These are phyloP conservation scores for Novymonas esmeraldas DNA, from an alignment of 208 protist genomes.

Conservation along the genomic window DNA sequence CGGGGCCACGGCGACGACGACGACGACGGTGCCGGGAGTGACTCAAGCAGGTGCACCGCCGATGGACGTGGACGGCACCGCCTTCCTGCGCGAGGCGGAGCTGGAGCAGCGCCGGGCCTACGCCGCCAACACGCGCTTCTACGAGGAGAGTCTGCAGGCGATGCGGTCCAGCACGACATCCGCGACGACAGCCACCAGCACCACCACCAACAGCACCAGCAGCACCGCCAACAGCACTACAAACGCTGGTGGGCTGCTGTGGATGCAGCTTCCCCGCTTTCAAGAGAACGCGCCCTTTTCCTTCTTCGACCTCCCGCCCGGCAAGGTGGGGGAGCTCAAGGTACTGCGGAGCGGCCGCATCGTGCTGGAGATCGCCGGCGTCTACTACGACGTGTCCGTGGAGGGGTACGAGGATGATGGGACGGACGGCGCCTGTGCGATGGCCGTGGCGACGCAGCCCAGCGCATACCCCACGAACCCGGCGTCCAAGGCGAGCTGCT, in stretches of 20 bases:
- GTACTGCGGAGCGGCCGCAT: slow-evolving; percentile 83
- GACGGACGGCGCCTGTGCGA: slow-evolving; percentile 43
- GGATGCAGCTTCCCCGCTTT: slow-evolving; percentile 85
- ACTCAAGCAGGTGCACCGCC: not conserved
- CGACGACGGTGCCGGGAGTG: not conserved
- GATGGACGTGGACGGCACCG: slow-evolving; percentile 51
- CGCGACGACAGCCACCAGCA: slow-evolving; percentile 3
- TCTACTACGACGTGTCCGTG: slow-evolving; percentile 77
- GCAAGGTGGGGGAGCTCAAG: slow-evolving; percentile 81
- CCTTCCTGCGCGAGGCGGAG: slow-evolving; percentile 66
- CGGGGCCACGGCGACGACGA: not conserved
- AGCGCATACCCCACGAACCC: slow-evolving; percentile 37
- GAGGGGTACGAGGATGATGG: slow-evolving; percentile 44
- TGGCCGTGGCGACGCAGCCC: slow-evolving; percentile 53
- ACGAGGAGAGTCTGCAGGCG: slow-evolving; percentile 43
- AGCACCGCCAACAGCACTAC: too few species aligned
- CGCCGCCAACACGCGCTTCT: slow-evolving; percentile 67
- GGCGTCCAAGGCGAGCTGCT: slow-evolving; percentile 53
- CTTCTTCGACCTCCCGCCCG: slow-evolving; percentile 51
- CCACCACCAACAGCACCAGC: too few species aligned
- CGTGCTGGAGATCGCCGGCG: slow-evolving; percentile 72
- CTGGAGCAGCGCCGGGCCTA: slow-evolving; percentile 43
- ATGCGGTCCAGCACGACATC: not conserved
- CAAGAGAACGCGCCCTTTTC: slow-evolving; percentile 51
- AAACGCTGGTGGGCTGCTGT: slow-evolving; percentile 48